These are phyloP conservation scores for Ascochyta koolunga DNA, from an alignment of 2,329 filamentous ascomycete species.

Conservation along the genomic window DNA sequence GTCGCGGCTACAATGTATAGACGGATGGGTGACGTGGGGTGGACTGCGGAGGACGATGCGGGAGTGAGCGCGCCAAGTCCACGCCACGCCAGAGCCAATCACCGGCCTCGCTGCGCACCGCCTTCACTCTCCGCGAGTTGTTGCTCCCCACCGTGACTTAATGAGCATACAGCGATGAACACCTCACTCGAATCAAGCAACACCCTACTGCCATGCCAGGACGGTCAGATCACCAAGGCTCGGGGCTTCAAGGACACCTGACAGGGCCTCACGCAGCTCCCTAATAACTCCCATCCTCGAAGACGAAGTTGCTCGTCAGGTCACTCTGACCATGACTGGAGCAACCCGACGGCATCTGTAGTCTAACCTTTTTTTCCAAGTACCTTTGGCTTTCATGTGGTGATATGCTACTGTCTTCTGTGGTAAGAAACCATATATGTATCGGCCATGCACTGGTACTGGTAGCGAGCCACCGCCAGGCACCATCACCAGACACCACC, in stretches of 20 bases:
- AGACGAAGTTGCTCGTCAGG: not conserved
- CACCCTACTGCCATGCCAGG: not conserved
- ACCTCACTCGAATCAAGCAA: no score
- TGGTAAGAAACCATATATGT: not conserved
- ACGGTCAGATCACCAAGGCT: not conserved
- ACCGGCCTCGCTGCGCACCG: not conserved
- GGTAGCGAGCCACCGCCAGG: not conserved
- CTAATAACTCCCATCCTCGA: not conserved
- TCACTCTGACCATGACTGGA: not conserved
- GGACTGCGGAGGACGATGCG: slow-evolving; percentile 24
- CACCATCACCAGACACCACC: not conserved
- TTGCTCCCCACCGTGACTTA: no score
- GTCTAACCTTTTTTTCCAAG: not conserved
- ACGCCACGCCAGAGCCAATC: slow-evolving; percentile 12
- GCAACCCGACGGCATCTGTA: not conserved
- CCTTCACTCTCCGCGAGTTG: not conserved
- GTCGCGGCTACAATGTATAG: slow-evolving; percentile 10
- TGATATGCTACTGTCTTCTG: not conserved
- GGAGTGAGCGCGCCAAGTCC: slow-evolving; percentile 12
- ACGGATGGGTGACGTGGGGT: slow-evolving; percentile 14
- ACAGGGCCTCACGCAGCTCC: slow-evolving; percentile 4
- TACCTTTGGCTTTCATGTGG: not conserved
- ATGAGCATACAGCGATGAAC: not conserved
- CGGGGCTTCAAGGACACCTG: not conserved
- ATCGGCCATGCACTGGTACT: not conserved